phyloP scores from a whole-genome alignment of 108 stramenopile species.

The Thalassiosira profunda region DNA sequence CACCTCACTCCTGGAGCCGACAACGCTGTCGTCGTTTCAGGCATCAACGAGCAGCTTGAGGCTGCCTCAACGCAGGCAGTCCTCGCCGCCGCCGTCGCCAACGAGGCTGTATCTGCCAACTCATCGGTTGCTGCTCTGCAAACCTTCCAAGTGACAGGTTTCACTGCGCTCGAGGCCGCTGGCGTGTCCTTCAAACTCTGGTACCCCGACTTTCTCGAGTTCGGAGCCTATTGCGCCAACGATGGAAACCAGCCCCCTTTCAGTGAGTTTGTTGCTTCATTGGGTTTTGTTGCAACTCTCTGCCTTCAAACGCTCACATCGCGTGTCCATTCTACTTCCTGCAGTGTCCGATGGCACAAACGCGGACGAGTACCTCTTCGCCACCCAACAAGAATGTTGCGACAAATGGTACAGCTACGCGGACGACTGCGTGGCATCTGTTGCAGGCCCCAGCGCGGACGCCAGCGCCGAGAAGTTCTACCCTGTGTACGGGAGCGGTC shows the following conservation, averaged over 20 bases:
- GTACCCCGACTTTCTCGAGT: constrained; percentile 2
- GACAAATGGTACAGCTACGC: not conserved
- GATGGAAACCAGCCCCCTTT: constrained; percentile 11
- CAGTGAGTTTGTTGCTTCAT: constrained; percentile 1
- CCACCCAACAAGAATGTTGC: not conserved
- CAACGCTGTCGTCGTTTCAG: constrained; percentile 1
- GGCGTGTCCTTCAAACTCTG: constrained; percentile 10
- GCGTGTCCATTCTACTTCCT: no score
- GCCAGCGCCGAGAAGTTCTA: not conserved
- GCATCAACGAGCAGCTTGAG: not conserved
- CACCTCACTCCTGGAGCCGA: not conserved
- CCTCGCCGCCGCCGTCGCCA: constrained; percentile 1
- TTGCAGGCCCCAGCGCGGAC: not conserved
- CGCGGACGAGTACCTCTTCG: not conserved
- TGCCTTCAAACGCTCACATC: no score
- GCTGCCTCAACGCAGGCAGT: constrained; percentile 3
- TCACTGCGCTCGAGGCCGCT: constrained; percentile 9
- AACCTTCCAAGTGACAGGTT: not conserved
- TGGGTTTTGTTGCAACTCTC: no score
- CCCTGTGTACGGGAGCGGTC: not conserved
- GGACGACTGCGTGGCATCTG: not conserved
- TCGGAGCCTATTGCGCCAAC: constrained; percentile 1
- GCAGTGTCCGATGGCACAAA: no score
- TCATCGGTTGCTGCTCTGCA: constrained; percentile 1
- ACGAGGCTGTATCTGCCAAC: not conserved